Base-by-base conservation (phyloP, 2,329 filamentous ascomycete species). In the Myriosclerotinia scirpicola region DNA sequence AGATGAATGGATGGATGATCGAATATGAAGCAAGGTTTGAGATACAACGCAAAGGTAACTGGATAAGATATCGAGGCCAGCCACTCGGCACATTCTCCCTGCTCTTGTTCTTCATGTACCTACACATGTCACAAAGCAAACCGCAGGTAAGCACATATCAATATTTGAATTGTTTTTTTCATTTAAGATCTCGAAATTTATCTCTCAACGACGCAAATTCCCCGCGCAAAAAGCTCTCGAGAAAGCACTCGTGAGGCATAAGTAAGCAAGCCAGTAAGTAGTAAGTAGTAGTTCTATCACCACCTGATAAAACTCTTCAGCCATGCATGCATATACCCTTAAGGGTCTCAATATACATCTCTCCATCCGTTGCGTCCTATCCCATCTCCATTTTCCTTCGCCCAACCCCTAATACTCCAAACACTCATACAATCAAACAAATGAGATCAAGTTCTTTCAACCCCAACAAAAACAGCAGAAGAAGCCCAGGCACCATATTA, bases 161-260 rank as follows among this genome's bases (percentile, higher is more conserved):
- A 38, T 26, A 50, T 61, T 61, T 46, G 15, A 38, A n/a, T 50
- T 61, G 58, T 61, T 50, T 61, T 61, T 61, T 7, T 60, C 58
- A 50, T 61, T 50, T 50, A 5, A 50, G 26, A 50, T 61, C 44
- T 60, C 26, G n/a, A 50, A 50, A 3, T 50, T 44, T 22, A 20
- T 56, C 38, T 50, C 44, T 50, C 44, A 50, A 40, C 44, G 11
- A 34, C 2, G 15, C 14, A 5, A 4, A 34, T 34, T 34, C 30
- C 30, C 30, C 30, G 30, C 6, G 30, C 4, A 34, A 34, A 34
- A 34, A 34, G 30, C 30, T 34, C 30, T 34, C 30, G 6, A 34
- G 30, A 34, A 34, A 34, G 30, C 11, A 11, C 2, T 55, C 53
- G 3, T 38, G 53, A 55, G 53, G 30, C 15, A 38, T 17, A 50